A percentile compares a stretch with the other conserved stretches of the same genome.
phyloP scores from a whole-genome alignment of 2,329 filamentous ascomycete genomes.

The Exophiala sp. region DNA sequence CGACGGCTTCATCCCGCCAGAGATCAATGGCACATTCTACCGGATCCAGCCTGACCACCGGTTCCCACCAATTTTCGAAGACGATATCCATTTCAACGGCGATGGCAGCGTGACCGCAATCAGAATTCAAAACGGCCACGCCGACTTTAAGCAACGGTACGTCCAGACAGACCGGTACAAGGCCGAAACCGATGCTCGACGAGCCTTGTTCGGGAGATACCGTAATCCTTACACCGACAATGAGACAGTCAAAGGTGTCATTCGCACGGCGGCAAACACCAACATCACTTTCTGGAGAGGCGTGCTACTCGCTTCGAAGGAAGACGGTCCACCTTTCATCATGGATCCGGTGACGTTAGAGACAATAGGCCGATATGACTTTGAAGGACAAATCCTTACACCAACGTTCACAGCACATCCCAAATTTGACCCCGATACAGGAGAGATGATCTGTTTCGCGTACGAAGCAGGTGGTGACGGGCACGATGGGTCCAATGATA shows the following conservation, averaged over 20 bases:
- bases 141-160: constrained; percentile 43
- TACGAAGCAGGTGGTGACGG: constrained; percentile 48
- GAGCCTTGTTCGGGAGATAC: constrained; percentile 53
- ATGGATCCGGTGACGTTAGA: constrained; percentile 47
- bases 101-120: constrained; percentile 45
- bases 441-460: constrained; percentile 52
- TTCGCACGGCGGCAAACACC: constrained; percentile 57
- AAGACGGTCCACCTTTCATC: constrained; percentile 50
- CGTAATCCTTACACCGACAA: constrained; percentile 56
- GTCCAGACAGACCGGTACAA: constrained; percentile 43
- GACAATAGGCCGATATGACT: constrained; percentile 50
- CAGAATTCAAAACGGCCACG: constrained; percentile 40
- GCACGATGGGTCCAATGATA: constrained; percentile 38
- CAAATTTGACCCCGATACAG: constrained; percentile 51
- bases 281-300: constrained; percentile 58
- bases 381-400: constrained; percentile 47
- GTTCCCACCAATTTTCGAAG: constrained; percentile 54
- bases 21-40: constrained; percentile 46
- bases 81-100: constrained; percentile 51
- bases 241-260: constrained; percentile 49
- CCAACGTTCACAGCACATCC: constrained; percentile 53
- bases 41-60: constrained; percentile 46
- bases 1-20: constrained; percentile 39
- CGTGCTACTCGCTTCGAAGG: constrained; percentile 44
- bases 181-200: constrained; percentile 37